Percentiles rank a stretch among this genome's conserved stretches.
phyloP scores from a whole-genome alignment of 352 stramenopile species.

The Thalassiosira livingstoniorum region DNA sequence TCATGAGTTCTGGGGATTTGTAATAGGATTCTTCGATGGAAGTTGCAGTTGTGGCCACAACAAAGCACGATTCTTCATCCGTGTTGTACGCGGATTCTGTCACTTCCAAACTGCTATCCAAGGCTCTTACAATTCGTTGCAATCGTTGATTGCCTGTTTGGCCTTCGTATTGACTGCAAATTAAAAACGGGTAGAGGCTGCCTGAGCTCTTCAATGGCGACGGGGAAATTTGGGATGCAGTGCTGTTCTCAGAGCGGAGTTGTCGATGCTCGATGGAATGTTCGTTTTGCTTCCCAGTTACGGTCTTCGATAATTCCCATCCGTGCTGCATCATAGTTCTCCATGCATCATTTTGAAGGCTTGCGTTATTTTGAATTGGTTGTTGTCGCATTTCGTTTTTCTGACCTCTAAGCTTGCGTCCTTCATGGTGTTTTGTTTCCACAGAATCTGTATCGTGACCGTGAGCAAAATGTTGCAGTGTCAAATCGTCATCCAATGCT shows the following conservation, averaged over 20 bases:
- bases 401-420: not conserved
- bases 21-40: slow-evolving; percentile 25
- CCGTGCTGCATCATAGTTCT: slow-evolving; percentile 37
- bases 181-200: slow-evolving; percentile 37
- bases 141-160: slow-evolving; percentile 40
- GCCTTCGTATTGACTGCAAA: slow-evolving; percentile 39
- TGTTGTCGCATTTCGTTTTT: not conserved
- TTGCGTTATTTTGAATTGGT: not conserved
- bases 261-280: no score
- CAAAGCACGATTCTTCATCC: slow-evolving; percentile 53
- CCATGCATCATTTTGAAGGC: slow-evolving; percentile 18
- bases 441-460: not conserved
- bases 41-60: slow-evolving; percentile 18
- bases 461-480: slow-evolving; percentile 20
- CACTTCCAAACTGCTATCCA: slow-evolving; percentile 16
- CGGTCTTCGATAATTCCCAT: slow-evolving; percentile 17
- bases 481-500: slow-evolving; percentile 41
- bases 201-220: not conserved
- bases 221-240: not conserved
- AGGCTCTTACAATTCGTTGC: slow-evolving; percentile 13
- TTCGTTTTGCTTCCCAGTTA: not conserved
- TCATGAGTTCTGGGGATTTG: not conserved
- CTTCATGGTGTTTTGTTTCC: not conserved
- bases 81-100: slow-evolving; percentile 50
- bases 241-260: slow-evolving; percentile 2